Evolutionary conservation across 225 moss, liverwort and hornwort genomes (phyloP).

Genomic region (Marchantia paleacea): DNA sequence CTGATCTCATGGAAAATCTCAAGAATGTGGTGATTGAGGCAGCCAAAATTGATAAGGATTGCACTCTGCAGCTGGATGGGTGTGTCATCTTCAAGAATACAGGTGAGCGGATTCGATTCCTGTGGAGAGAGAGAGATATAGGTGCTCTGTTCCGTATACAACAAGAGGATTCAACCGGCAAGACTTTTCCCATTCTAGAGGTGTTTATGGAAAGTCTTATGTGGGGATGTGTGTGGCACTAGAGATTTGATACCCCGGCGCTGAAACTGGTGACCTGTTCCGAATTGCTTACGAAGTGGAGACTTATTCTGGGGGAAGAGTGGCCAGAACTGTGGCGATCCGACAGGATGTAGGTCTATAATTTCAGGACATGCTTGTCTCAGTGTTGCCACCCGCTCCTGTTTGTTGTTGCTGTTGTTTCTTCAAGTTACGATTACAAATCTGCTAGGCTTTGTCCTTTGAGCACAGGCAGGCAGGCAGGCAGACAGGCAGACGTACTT

Average conservation of each 20-base stretch:
- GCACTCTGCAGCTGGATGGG: conserved; percentile 23
- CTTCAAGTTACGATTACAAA: background rate
- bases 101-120: background rate
- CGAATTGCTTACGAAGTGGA: conserved; percentile 17
- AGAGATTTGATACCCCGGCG: conserved; percentile 14
- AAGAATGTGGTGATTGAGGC: conserved; percentile 19
- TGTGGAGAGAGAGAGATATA: background rate
- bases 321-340: conserved; percentile 17
- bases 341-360: conserved; percentile 13
- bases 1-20: conserved; percentile 12
- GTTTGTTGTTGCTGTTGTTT: background rate
- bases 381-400: background rate
- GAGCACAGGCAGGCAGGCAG: background rate
- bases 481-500: too few species aligned
- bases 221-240: conserved; percentile 15
- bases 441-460: background rate
- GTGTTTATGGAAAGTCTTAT: conserved; percentile 13
- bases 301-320: conserved; percentile 13
- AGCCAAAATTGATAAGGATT: conserved; percentile 22
- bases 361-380: conserved; percentile 16
- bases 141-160: background rate
- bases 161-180: background rate
- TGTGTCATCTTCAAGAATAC: conserved; percentile 18
- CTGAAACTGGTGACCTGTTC: conserved; percentile 16
- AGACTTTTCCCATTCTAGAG: conserved; percentile 6